Evolutionary conservation across 108 stramenopile genomes (phyloP), one percentile per base, ranked within the genome.

Genomic region (Cylindrotheca fusiformis): DNA sequence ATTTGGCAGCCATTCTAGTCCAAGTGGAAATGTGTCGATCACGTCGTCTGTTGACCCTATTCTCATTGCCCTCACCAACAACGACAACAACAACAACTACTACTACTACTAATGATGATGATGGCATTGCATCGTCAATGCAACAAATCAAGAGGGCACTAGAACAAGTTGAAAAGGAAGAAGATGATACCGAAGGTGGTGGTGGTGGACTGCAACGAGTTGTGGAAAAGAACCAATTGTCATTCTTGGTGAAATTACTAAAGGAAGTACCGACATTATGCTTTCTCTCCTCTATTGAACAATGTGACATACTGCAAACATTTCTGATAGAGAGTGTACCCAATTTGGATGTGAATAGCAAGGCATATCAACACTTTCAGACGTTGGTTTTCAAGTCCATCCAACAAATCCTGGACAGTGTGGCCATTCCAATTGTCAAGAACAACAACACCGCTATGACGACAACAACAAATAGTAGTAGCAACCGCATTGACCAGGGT

Each of bases 1-100:
- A 78, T 51, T 69, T 89, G 52, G 47, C 70, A 47, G 67, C 68
- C 32, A 85, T 88, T n/a, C 68, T 93, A 29, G 63, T 79, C 6
- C 65, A 71, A 53, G 63, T 79, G 28, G 88, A 89, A 52, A 27
- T 92, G 33, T 87, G 80, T 58, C 31, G 27, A 31, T 36, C 60
- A n/a, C 10, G 3, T n/a, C 57, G 52, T 52, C 49, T 63, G n/a
- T 18, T 30, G 1, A 3, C 14, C 20, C 24, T 63, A 30, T 2
- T 52, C 19, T n/a, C 55, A 24, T 1, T 18, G 24, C 12, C 18
- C 6, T 51, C 50, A 51, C 50, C 5, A 21, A n/a, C 12, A n/a
- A 51, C 58, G n/a, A 23, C 22, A 20, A 27, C 26, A 28, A n/a
- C n/a, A n/a, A n/a, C n/a, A n/a, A n/a, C n/a, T n/a, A n/a, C n/a